Conservation (phyloP, 2,329 filamentous ascomycete genomes). For the Aspergillus sp. region DNA sequence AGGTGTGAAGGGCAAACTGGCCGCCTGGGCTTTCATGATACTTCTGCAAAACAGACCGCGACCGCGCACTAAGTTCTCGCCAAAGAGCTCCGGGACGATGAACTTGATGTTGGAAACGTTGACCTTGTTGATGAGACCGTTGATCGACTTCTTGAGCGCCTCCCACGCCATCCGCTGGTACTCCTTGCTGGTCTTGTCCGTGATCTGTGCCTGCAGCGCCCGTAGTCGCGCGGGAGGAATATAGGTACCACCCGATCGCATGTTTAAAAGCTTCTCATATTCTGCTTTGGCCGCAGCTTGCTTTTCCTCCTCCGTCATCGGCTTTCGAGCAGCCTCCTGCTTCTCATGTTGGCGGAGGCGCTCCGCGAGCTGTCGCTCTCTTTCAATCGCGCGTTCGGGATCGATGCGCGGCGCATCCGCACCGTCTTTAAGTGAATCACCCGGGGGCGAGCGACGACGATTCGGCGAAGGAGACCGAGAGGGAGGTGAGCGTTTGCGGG, state of each 20-base stretch:
- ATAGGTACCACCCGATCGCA: conserved; percentile 94
- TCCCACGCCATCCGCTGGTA: conserved; percentile 99
- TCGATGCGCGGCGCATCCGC: conserved; percentile 52
- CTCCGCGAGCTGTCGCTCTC: conserved; percentile 54
- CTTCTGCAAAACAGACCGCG: conserved; percentile 90
- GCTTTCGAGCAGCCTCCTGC: conserved; percentile 51
- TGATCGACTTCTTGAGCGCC: conserved; percentile 97
- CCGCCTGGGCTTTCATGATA: conserved; percentile 98
- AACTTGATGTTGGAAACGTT: conserved; percentile 97
- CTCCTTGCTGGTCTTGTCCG: conserved; percentile 92
- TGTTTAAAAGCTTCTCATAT: conserved; percentile 86
- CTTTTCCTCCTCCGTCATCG: conserved; percentile 76
- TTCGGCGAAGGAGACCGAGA: conserved; percentile 56
- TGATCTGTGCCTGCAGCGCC: conserved; percentile 93
- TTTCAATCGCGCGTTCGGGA: conserved; percentile 50
- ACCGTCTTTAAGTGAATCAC: conserved; percentile 35
- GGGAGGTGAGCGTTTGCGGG: conserved; percentile 59
- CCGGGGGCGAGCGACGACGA: conserved; percentile 51
- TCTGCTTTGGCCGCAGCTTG: conserved; percentile 86
- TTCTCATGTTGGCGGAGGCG: conserved; percentile 55
- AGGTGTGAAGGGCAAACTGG: conserved; percentile 91
- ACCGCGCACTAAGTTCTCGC: conserved; percentile 88
- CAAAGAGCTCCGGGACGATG: conserved; percentile 93
- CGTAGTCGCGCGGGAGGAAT: conserved; percentile 89
- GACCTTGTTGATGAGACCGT: conserved; percentile 98